Conservation (phyloP, 108 stramenopile genomes). For the Skeletonema tropicum region DNA sequence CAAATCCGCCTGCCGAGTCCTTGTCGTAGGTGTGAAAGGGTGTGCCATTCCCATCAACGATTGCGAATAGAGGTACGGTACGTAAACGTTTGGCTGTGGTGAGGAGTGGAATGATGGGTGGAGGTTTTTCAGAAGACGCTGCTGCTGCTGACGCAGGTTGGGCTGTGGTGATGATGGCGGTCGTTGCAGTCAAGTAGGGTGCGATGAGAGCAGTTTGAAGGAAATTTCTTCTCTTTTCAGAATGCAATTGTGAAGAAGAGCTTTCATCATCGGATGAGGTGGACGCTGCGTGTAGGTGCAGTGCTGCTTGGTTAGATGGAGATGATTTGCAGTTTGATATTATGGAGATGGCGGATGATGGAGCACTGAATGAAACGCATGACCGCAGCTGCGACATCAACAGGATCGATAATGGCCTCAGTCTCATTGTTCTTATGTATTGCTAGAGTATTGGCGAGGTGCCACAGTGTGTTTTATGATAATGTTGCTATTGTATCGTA, state of each 20-base stretch:
- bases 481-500: no score
- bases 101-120: conserved; percentile 36
- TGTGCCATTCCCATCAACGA: conserved; percentile 45
- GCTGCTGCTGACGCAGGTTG: conserved; percentile 4
- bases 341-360: neutral
- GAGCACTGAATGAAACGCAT: neutral
- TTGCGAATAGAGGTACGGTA: conserved; percentile 34
- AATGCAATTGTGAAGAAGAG: neutral
- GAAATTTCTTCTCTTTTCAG: conserved; percentile 8
- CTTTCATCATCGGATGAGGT: neutral
- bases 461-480: no score
- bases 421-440: no score
- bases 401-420: neutral
- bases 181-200: conserved; percentile 1
- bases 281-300: neutral
- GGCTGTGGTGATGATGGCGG: neutral
- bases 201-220: conserved; percentile 18
- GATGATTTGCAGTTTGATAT: neutral
- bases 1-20: conserved; percentile 37
- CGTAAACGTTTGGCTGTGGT: conserved; percentile 35
- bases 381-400: neutral
- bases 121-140: conserved; percentile 28
- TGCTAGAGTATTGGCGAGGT: no score
- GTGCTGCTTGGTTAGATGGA: neutral
- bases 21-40: conserved; percentile 53